A percentile compares a stretch with the other conserved stretches of the same genome.
phyloP scores from a whole-genome alignment of 2,329 filamentous ascomycete genomes.

The Rosellinia necatrix region DNA sequence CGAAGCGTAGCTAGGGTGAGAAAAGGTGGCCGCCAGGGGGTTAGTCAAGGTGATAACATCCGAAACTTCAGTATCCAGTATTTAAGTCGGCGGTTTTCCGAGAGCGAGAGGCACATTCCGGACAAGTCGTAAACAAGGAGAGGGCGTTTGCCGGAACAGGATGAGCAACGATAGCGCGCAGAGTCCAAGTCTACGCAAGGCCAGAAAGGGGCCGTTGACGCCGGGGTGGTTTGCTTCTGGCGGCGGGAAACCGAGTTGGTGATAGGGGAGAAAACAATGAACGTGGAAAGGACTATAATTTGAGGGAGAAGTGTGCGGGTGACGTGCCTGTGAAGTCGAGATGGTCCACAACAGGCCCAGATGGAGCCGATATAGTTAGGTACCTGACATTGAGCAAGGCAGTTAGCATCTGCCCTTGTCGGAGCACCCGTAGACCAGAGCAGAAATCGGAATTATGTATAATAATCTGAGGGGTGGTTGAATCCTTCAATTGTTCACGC shows the following conservation, averaged over 20 bases:
- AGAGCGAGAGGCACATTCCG: constrained; percentile 28
- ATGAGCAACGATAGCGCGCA: constrained; percentile 30
- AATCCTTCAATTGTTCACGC: constrained; percentile 40
- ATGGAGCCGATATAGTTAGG: constrained; percentile 25
- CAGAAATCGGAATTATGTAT: constrained; percentile 56
- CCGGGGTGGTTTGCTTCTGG: constrained; percentile 28
- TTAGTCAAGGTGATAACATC: constrained; percentile 17
- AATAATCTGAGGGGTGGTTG: constrained; percentile 45
- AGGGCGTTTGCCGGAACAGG: constrained; percentile 35
- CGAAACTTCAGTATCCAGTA: constrained; percentile 24
- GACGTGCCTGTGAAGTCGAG: constrained; percentile 31
- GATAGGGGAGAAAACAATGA: constrained; percentile 32
- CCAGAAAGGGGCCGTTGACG: constrained; percentile 24
- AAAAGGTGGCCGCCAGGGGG: constrained; percentile 14
- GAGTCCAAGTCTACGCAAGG: constrained; percentile 32
- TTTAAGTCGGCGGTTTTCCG: constrained; percentile 32
- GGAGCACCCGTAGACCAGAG: constrained; percentile 52
- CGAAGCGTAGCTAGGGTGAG: constrained; percentile 17
- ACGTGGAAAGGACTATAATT: constrained; percentile 36
- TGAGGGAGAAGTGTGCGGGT: constrained; percentile 36
- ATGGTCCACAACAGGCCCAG: constrained; percentile 34
- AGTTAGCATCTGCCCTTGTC: constrained; percentile 26
- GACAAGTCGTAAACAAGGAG: constrained; percentile 23
- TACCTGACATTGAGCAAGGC: constrained; percentile 23
- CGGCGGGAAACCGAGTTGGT: constrained; percentile 28